Evolutionary conservation across 2,329 filamentous ascomycete genomes (phyloP).

Genomic region (Zymoseptoria brevis): DNA sequence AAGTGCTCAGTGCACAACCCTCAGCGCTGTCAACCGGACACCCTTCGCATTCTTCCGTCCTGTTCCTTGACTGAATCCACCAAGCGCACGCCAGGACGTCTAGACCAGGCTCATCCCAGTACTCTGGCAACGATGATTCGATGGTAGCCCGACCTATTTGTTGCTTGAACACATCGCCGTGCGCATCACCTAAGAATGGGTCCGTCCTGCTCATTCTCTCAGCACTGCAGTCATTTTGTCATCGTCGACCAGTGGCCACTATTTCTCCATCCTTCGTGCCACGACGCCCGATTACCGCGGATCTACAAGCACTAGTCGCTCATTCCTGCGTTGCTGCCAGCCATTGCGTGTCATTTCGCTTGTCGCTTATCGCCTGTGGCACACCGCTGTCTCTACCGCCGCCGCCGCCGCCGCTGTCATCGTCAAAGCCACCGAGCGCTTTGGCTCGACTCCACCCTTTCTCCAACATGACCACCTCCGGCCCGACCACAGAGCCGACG

Average conservation of each 20-base stretch:
- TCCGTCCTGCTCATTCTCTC: conserved; percentile 14
- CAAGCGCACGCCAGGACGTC: neutral
- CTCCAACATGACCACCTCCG: conserved; percentile 14
- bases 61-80: neutral
- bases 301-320: conserved; percentile 18
- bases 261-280: neutral
- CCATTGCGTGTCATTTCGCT: neutral
- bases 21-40: neutral
- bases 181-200: conserved; percentile 20
- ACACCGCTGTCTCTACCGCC: neutral
- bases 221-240: conserved; percentile 14
- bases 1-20: neutral
- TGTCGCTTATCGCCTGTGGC: neutral
- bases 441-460: neutral
- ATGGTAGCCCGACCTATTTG: conserved; percentile 19
- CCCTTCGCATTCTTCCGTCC: neutral
- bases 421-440: neutral
- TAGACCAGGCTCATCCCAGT: neutral
- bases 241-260: conserved; percentile 1
- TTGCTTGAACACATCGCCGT: conserved; percentile 18
- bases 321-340: conserved; percentile 5
- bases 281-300: neutral
- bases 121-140: conserved; percentile 15
- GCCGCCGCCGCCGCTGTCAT: conserved; percentile 13
- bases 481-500: conserved; percentile 17